Evolutionary conservation across 2,329 filamentous ascomycete genomes (phyloP), one percentile per base, ranked within the genome.

Genomic region (Phaeomoniella chlamydospora): DNA sequence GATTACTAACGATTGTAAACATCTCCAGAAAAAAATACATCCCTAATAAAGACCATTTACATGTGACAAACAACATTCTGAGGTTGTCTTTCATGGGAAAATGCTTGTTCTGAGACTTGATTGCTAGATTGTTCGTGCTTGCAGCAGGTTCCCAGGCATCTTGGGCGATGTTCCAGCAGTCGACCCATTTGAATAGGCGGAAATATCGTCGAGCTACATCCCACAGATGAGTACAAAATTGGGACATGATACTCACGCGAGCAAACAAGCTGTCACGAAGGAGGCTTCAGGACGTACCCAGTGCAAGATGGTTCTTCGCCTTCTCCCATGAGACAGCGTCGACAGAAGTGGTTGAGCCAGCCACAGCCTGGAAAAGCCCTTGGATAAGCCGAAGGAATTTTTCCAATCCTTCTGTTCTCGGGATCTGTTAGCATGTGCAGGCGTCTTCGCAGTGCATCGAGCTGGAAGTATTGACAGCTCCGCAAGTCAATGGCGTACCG

Each of bases 1-100:
- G 44, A 16, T 64, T 54, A 58, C 79, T 65, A 41, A 74, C 61
- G 33, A 81, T 65, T 0, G 74, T 80, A 29, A 67, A 51, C 41
- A 72, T 69, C 57, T 86, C 80, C 39, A 82, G 60, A 15, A 80
- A 57, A 37, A 79, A 68, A 50, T 82, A 84, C 39, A 79, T 58
- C 33, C 77, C 78, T 35, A 77, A 64, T 46, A 74, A 74, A 4
- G 68, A 68, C 55, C 67, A 70, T 34, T 68, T 65, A 12, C 67
- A 56, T 4, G 77, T 58, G 26, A 74, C 70, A 2, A 81, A 57
- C 57, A 54, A 41, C 58, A 67, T 16, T 45, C 51, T 35, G 58
- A 64, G 31, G 3, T 44, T 42, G 35, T 36, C 41, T 44, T 34
- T 15, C 40, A 39, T 9, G 30, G 35, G 37, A 41, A 38, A 5